Base-by-base conservation (phyloP, 129 eudicot genomes). In the Artemisia argyi region DNA sequence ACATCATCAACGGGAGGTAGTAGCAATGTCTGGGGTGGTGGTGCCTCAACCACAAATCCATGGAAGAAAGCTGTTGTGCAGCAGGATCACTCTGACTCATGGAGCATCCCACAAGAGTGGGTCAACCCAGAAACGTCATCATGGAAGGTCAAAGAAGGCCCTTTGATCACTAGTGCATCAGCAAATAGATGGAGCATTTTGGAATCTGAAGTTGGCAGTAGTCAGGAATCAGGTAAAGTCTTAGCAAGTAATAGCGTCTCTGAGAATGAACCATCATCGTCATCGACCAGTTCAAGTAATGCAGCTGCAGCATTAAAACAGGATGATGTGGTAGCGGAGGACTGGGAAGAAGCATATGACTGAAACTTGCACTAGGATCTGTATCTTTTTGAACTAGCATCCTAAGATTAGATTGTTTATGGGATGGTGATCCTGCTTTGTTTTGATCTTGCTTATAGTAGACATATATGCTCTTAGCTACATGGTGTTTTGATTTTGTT, bases 291-390 rank as follows among this genome's bases (percentile, higher is more conserved):
- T 62, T 69, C 74, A 7, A 73, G 3, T 74, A 14, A 50, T 3
- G 76, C 18, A 32, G 42, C 54, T 7, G 7, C 79, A 18, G 49
- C 72, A 54, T 12, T 71, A 49, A 67, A 76, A 20, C 39, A 52
- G 65, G 81, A 65, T 4, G 85, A 63, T 42, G 50, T 5, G 16
- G 89, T 84, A 16, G 93, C 76, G 56, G 98, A 94, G 51, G 95
- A 92, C 79, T 94, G 98, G 97, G 97, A 90, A 69, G 70, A 88
- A 69, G 97, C 97, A 1, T 87, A 60, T 71, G 88, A 86, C 28
- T 80, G 78, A 78, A 50, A 15, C 44, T 32, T 32, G 39, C 39
- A 32, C 39, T 32, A 5, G 39, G 39, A 5, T 32, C 39, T 32
- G 39, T 32, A 4, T 32, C 6, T 32, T 32, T 4, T 32, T 32